A percentile compares a stretch with the other conserved stretches of the same genome.
phyloP scores from a whole-genome alignment of 2,329 filamentous ascomycete genomes.

The Fusarium anthophilum region DNA sequence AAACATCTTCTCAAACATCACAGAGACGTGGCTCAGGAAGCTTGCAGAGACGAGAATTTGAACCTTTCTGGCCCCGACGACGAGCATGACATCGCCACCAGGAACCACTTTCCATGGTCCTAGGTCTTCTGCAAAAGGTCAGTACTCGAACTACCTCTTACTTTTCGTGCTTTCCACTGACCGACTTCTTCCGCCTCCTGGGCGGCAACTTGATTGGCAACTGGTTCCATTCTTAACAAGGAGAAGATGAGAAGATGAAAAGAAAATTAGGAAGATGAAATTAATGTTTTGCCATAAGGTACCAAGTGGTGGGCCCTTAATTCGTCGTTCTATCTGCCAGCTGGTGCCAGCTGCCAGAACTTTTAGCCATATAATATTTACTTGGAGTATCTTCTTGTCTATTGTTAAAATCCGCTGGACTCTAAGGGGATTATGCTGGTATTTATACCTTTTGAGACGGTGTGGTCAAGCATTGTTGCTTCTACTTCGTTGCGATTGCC shows the following conservation, averaged over 20 bases:
- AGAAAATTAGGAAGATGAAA: neutral
- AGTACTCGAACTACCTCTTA: neutral
- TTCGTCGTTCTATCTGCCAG: neutral
- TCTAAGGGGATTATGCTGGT: neutral
- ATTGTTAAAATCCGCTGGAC: neutral
- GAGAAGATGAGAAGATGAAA: neutral
- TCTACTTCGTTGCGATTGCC: neutral
- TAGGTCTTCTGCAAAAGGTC: neutral
- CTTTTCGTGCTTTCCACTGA: neutral
- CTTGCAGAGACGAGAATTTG: neutral
- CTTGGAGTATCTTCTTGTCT: neutral
- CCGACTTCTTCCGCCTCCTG: neutral
- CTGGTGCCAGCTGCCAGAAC: neutral
- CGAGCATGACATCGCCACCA: neutral
- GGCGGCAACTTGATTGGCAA: neutral
- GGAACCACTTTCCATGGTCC: neutral
- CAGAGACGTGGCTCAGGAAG: neutral
- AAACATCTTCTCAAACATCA: neutral
- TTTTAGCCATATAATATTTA: neutral
- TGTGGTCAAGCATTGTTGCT: neutral
- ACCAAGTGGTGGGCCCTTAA: neutral
- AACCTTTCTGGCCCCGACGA: neutral
- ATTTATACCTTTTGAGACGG: neutral
- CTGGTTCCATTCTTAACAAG: neutral
- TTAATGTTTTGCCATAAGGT: neutral